These are phyloP conservation scores for Syncephalis plumigaleata DNA, from an alignment of 371 early-diverging fungal genomes.

Conservation along the genomic window DNA sequence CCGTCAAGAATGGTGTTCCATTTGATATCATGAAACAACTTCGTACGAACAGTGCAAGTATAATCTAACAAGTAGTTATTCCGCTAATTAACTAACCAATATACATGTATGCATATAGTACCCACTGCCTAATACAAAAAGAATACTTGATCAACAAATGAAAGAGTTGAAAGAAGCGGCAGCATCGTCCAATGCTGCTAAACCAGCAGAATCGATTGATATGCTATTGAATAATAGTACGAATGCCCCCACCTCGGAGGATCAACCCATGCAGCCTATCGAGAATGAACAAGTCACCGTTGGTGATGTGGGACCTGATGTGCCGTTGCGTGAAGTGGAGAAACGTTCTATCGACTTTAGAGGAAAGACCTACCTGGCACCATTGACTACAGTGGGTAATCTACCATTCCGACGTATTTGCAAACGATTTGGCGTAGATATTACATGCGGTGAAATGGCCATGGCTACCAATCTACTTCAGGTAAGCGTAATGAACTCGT, in stretches of 20 bases:
- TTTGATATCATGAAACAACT: no score
- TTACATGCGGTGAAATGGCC: conserved; percentile 96
- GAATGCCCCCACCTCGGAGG: no score
- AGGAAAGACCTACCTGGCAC: conserved; percentile 87
- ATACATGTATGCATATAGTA: background rate
- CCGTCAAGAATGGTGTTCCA: no score
- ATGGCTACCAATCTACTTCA: conserved; percentile 49
- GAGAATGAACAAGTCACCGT: conserved; percentile 17
- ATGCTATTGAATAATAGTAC: no score
- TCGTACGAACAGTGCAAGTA: no score
- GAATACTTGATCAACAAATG: no score
- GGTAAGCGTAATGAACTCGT: conserved; percentile 2
- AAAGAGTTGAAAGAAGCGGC: no score
- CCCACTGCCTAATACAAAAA: no score
- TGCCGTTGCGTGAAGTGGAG: background rate
- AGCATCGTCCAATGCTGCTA: no score
- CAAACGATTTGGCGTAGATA: conserved; percentile 85
- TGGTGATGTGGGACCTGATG: background rate
- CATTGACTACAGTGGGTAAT: conserved; percentile 95
- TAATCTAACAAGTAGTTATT: background rate
- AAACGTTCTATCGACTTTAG: conserved; percentile 53
- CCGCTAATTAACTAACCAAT: background rate
- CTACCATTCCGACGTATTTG: conserved; percentile 90
- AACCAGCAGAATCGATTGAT: no score
- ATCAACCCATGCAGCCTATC: no score